These are phyloP conservation scores for Talaromyces adpressus DNA, from an alignment of 495 filamentous ascomycete genomes.

Conservation along the genomic window DNA sequence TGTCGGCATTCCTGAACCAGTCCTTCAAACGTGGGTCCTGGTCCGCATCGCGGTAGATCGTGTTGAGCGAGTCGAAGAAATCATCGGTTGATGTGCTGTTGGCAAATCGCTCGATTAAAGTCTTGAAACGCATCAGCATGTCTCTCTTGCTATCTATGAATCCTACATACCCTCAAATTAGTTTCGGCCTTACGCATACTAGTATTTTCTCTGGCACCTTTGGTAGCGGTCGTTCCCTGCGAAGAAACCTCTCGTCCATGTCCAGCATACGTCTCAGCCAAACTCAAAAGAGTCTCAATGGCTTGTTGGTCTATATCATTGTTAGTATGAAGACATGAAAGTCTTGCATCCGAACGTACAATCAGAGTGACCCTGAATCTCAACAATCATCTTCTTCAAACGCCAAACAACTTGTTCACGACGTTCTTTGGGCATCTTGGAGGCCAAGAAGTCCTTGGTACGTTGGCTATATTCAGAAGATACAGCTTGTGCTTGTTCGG, in stretches of 20 bases:
- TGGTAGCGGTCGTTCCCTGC: conserved; percentile 57
- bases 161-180: conserved; percentile 59
- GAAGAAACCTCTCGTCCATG: conserved; percentile 59
- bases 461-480: conserved; percentile 31
- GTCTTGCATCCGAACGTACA: conserved; percentile 45
- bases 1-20: conserved; percentile 80
- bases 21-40: conserved; percentile 76
- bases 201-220: conserved; percentile 58
- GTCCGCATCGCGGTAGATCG: conserved; percentile 87
- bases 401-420: conserved; percentile 90
- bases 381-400: conserved; percentile 95
- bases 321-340: conserved; percentile 10
- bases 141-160: neutral
- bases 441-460: conserved; percentile 63
- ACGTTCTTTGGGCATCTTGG: conserved; percentile 88
- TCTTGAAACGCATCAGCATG: conserved; percentile 53
- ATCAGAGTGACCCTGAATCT: conserved; percentile 89
- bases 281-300: conserved; percentile 70
- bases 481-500: conserved; percentile 25
- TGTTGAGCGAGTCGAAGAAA: conserved; percentile 77
- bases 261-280: conserved; percentile 81
- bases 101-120: conserved; percentile 88
- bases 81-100: conserved; percentile 87
- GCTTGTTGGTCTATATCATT: conserved; percentile 61
- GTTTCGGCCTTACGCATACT: conserved; percentile 63